Percentiles rank a stretch among this genome's conserved stretches.
Evolutionary conservation across 176 grass and related monocot genomes (phyloP).

Genomic region (Puccinellia tenuiflora): DNA sequence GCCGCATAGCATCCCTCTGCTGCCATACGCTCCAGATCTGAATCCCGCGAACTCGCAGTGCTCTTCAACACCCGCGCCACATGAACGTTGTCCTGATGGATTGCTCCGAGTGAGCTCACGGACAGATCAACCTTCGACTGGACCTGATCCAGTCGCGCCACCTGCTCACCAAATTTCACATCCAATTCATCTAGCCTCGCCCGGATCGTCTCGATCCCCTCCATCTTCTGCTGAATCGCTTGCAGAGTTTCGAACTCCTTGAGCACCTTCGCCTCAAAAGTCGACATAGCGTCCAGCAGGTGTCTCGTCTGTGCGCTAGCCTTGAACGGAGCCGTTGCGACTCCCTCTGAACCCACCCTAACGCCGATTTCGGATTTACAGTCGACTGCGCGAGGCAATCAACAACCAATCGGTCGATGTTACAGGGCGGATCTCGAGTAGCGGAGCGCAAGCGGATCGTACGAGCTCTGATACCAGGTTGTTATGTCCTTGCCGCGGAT

Average conservation of each 20-base stretch:
- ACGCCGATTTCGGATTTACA: background rate
- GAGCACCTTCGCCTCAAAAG: background rate
- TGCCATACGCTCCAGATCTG: background rate
- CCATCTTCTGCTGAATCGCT: background rate
- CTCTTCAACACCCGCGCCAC: background rate
- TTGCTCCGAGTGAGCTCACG: fast-evolving
- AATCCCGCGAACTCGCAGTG: fast-evolving
- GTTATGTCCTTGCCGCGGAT: too few species aligned
- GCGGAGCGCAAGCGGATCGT: background rate
- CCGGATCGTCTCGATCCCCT: background rate
- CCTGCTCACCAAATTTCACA: background rate
- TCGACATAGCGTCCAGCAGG: background rate
- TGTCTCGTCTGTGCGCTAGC: background rate
- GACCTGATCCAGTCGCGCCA: background rate
- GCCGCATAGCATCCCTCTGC: background rate
- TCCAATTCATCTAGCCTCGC: background rate
- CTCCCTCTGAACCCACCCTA: background rate
- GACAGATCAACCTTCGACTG: background rate
- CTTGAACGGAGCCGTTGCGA: background rate
- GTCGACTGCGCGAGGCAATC: background rate
- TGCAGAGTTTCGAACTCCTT: background rate
- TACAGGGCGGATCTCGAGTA: background rate
- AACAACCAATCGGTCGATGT: background rate
- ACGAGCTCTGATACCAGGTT: background rate
- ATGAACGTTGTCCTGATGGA: background rate